These are phyloP conservation scores for Penicillium psychrosexuale DNA, from an alignment of 2,329 filamentous ascomycete species.

Conservation along the genomic window DNA sequence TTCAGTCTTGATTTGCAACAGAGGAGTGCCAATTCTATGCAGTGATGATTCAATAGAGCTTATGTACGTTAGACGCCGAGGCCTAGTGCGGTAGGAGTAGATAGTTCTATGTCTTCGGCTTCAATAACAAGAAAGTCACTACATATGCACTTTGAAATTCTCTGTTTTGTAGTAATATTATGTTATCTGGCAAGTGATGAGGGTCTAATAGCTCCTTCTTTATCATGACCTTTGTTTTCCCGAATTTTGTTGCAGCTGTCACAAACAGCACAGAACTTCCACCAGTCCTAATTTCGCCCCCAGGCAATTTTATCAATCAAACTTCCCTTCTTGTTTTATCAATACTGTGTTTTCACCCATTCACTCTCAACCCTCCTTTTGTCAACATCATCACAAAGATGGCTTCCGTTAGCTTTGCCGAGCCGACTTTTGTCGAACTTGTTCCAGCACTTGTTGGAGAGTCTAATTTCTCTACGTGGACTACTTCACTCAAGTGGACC, in stretches of 20 bases:
- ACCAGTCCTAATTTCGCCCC: not conserved
- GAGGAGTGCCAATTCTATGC: no score
- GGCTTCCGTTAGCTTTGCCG: not conserved
- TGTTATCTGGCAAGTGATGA: not conserved
- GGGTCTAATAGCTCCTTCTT: not conserved
- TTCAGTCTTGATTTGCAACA: no score
- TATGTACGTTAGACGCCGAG: not conserved
- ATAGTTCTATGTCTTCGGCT: no score
- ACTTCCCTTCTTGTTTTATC: not conserved
- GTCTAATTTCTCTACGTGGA: not conserved
- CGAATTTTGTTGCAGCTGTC: not conserved
- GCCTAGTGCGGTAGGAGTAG: not conserved
- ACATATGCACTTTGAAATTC: no score
- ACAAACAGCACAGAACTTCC: not conserved
- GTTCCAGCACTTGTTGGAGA: not conserved
- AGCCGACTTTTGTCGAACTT: not conserved
- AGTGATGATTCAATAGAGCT: not conserved
- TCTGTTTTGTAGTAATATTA: not conserved
- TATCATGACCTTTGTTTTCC: not conserved
- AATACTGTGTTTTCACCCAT: not conserved
- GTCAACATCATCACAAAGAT: not conserved
- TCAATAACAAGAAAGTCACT: not conserved
- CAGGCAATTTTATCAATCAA: not conserved
- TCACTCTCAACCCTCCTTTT: not conserved
- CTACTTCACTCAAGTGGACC: not conserved